Evolutionary conservation across 83 land plant species (phyloP), one percentile per base, ranked within the genome.

Genomic region (Picea abies): DNA sequence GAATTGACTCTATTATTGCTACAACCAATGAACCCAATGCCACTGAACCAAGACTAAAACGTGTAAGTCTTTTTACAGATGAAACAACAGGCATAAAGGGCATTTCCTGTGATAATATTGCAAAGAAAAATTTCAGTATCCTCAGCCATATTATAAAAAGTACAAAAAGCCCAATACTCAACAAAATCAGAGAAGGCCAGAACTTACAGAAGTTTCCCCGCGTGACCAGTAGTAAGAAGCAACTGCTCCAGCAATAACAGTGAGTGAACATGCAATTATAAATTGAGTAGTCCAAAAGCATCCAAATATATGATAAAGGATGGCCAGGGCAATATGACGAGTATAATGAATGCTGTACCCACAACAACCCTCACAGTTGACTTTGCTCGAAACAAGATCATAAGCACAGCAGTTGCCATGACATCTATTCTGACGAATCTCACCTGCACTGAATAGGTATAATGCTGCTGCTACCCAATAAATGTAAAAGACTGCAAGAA

Each of bases 181-280:
- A 52, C 56, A 52, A 52, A 52, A 52, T 52, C 56, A 52, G 56
- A 52, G 56, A 52, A 52, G 14, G 56, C 56, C 56, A 5, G 47
- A 61, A 41, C 93, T 90, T 82, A 92, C 94, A 37, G 88, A 84
- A 52, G 88, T 84, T 84, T 87, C 92, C 60, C 94, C 96, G 72
- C 88, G 86, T 81, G 91, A 90, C 98, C 98, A 93, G 85, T 95
- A 93, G 70, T 93, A 94, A 5, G 96, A 92, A 61, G 96, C 98
- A 86, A 95, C 93, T 56, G 98, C 90, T 35, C 98, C 98, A 5
- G 96, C 94, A 81, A 94, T 90, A 0, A 91, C 91, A 3, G 96
- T 94, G 15, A 94, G 87, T 2, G 98, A 89, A 81, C 92, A 84
- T 29, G 96, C 94, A 32, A 84, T 85, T 25, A 96, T 75, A 79